These are phyloP conservation scores for Diospyros lotus DNA, from an alignment of 148 eudicot species.

Conservation along the genomic window DNA sequence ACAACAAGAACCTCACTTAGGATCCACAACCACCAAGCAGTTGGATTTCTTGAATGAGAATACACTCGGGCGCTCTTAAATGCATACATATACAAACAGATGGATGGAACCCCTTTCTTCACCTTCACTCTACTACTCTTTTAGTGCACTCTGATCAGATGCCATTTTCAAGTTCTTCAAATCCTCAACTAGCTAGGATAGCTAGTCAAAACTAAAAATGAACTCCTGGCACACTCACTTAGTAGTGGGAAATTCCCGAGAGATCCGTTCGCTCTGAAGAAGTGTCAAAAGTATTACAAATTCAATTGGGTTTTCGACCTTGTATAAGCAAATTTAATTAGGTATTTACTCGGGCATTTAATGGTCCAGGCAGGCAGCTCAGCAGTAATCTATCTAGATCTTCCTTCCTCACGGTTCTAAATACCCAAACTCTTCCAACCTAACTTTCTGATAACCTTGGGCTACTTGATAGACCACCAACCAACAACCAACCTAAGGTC, in stretches of 20 bases:
- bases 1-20: constrained; percentile 25
- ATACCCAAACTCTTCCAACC: neutral
- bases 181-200: neutral
- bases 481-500: neutral
- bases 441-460: neutral
- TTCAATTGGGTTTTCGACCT: too few relatives aligned
- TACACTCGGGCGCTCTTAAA: neutral
- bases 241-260: too few relatives aligned
- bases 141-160: neutral
- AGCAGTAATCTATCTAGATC: too few relatives aligned
- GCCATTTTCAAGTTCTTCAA: neutral
- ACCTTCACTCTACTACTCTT: neutral
- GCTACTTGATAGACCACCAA: neutral
- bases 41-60: constrained; percentile 10
- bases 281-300: too few relatives aligned
- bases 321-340: too few relatives aligned
- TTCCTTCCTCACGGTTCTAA: too few relatives aligned
- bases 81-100: neutral
- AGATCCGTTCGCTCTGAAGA: too few relatives aligned
- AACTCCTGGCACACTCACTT: too few relatives aligned
- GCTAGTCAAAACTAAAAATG: neutral
- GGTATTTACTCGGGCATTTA: too few relatives aligned
- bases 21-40: constrained; percentile 41
- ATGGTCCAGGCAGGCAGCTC: too few relatives aligned
- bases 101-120: neutral